phyloP scores from a whole-genome alignment of 169 alveolate genomes.

The Eimeria necatrix region DNA sequence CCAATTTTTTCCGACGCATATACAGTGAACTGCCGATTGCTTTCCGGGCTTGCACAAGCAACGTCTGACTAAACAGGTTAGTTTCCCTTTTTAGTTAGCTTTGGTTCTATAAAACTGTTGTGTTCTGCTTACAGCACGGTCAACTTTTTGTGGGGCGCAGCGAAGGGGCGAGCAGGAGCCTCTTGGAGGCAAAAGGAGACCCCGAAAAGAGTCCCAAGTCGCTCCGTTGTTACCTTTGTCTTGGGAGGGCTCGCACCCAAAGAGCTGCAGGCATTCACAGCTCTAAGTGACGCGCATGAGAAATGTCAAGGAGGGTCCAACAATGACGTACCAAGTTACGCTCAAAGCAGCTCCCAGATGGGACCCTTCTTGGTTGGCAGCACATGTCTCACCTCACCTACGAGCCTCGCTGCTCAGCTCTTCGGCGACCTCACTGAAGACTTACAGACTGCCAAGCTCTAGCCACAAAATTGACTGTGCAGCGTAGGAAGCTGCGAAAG shows the following conservation, averaged over 20 bases:
- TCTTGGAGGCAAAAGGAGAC: background rate
- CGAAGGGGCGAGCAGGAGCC: background rate
- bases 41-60: too few species aligned
- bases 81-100: too few species aligned
- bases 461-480: too few species aligned
- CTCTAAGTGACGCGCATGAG: background rate
- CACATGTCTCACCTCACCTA: background rate
- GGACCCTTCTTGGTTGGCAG: slow-evolving; percentile 13
- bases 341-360: too few species aligned
- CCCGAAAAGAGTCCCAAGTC: background rate
- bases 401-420: background rate
- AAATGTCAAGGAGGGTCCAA: background rate
- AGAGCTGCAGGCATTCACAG: slow-evolving; percentile 10
- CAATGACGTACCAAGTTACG: background rate
- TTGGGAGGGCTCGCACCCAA: slow-evolving; percentile 11
- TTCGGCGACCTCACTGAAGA: background rate
- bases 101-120: too few species aligned
- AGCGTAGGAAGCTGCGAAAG: too few species aligned
- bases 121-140: background rate
- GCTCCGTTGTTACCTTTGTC: background rate
- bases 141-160: background rate
- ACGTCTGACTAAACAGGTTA: too few species aligned
- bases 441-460: background rate
- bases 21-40: too few species aligned
- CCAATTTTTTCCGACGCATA: too few species aligned